Evolutionary conservation across 1,284 basidiomycete genomes (phyloP).

Genomic region (Mycena sp.): DNA sequence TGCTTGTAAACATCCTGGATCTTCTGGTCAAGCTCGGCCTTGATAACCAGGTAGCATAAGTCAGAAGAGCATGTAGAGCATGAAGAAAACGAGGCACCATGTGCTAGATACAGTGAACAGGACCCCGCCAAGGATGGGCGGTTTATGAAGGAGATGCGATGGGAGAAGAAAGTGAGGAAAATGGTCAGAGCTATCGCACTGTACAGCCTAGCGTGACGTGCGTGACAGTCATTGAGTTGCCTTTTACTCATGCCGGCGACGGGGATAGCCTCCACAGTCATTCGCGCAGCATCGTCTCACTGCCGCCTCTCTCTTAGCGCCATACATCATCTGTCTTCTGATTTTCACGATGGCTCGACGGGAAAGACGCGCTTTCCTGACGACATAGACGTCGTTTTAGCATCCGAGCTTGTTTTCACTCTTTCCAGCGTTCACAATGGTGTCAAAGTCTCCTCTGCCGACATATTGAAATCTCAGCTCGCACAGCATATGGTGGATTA

Average conservation of each 20-base stretch:
- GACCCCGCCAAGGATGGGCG: conserved; percentile 20
- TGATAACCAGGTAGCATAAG: conserved; percentile 31
- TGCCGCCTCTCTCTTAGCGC: conserved; percentile 47
- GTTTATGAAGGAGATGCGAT: conserved; percentile 13
- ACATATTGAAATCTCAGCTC: conserved; percentile 59
- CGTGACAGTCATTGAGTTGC: too few species aligned
- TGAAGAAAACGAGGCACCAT: conserved; percentile 14
- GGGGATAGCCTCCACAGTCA: conserved; percentile 2
- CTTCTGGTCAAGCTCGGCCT: conserved; percentile 86
- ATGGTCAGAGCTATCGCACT: not conserved
- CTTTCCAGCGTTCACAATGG: conserved; percentile 63
- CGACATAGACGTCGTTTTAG: conserved; percentile 59
- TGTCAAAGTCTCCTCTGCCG: conserved; percentile 46
- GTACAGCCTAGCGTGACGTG: too few species aligned
- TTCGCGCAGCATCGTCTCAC: conserved; percentile 30
- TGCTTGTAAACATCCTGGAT: conserved; percentile 91
- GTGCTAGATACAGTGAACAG: conserved; percentile 16
- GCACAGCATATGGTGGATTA: conserved; percentile 58
- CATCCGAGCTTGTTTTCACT: conserved; percentile 60
- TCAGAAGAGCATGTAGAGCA: conserved; percentile 2
- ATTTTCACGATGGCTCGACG: conserved; percentile 35
- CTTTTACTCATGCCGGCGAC: too few species aligned
- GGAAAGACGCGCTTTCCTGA: conserved; percentile 52
- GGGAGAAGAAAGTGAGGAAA: conserved; percentile 1
- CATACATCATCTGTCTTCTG: conserved; percentile 48